Percentiles rank a stretch among this genome's conserved stretches.
phyloP scores from a whole-genome alignment of 768 basidiomycete species.

The Termitomyces titanicus region DNA sequence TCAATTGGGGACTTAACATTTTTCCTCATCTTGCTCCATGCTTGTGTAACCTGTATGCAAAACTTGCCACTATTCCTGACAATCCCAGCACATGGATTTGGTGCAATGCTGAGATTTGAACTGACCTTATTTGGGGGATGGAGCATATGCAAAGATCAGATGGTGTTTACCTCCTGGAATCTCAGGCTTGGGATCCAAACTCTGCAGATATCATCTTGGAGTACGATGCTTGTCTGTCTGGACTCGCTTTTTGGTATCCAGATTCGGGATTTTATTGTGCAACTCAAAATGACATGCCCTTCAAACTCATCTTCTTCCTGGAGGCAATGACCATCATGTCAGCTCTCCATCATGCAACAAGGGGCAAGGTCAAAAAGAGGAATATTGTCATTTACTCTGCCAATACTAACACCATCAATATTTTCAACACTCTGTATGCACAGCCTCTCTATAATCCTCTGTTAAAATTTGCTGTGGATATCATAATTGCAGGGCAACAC shows the following conservation, averaged over 20 bases:
- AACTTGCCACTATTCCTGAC: constrained; percentile 7
- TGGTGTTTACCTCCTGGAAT: constrained; percentile 21
- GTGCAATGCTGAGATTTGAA: constrained; percentile 15
- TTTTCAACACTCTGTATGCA: background rate
- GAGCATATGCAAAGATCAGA: constrained; percentile 21
- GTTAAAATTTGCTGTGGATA: background rate
- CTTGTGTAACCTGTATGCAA: constrained; percentile 29
- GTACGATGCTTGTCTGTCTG: constrained; percentile 17
- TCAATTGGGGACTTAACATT: constrained; percentile 39
- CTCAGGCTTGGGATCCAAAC: background rate
- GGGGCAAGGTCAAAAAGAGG: too few species aligned
- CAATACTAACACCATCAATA: background rate
- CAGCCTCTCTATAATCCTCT: background rate
- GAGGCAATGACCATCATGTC: too few species aligned
- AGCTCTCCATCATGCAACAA: too few species aligned
- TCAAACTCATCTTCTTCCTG: too few species aligned
- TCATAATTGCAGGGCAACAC: background rate
- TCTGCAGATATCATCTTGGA: background rate
- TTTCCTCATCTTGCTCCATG: constrained; percentile 26
- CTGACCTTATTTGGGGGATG: constrained; percentile 1
- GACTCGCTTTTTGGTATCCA: constrained; percentile 21
- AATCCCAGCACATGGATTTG: constrained; percentile 12
- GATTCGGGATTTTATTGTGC: constrained; percentile 12
- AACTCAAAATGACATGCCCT: too few species aligned
- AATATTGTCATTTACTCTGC: too few species aligned